These are phyloP conservation scores for Pseudogymnoascus sp. DNA, from an alignment of 2,329 filamentous ascomycete species.

Conservation along the genomic window DNA sequence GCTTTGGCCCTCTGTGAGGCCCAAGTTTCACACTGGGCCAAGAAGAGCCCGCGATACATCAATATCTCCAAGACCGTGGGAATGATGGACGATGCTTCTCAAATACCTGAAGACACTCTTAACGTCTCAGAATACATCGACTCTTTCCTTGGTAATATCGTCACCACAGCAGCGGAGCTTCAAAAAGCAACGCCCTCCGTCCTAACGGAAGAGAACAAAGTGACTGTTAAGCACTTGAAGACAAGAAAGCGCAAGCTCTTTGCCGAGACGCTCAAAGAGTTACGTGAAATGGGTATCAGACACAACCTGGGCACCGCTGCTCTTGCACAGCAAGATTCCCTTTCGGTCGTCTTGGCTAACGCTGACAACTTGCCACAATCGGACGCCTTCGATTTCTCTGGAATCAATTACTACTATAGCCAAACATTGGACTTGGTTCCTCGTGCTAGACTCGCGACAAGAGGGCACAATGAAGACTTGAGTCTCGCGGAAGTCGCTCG, in stretches of 20 bases:
- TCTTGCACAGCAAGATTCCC: constrained; percentile 63
- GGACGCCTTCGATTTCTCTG: constrained; percentile 25
- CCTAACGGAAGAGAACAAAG: constrained; percentile 82
- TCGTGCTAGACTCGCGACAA: constrained; percentile 54
- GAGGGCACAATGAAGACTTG: constrained; percentile 76
- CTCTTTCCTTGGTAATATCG: constrained; percentile 59
- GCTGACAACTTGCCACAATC: constrained; percentile 32
- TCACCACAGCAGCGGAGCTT: constrained; percentile 60
- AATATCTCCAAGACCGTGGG: constrained; percentile 60
- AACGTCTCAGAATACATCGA: constrained; percentile 53
- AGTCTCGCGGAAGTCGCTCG: constrained; percentile 70
- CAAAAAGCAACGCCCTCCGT: constrained; percentile 72
- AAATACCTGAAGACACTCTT: constrained; percentile 41
- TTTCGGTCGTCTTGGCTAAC: constrained; percentile 59
- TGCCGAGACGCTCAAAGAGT: constrained; percentile 72
- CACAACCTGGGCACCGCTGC: constrained; percentile 69
- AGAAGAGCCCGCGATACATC: constrained; percentile 55
- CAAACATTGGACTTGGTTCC: constrained; percentile 67
- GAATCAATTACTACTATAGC: constrained; percentile 66
- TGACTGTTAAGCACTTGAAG: constrained; percentile 79
- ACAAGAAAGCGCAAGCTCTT: constrained; percentile 82
- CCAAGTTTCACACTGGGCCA: constrained; percentile 31
- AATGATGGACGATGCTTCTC: constrained; percentile 62
- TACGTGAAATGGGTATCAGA: constrained; percentile 83
- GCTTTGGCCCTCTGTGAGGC: constrained; percentile 22